These are phyloP conservation scores for Metrosideros polymorpha DNA, from an alignment of 441 rosid genomes.

Conservation along the genomic window DNA sequence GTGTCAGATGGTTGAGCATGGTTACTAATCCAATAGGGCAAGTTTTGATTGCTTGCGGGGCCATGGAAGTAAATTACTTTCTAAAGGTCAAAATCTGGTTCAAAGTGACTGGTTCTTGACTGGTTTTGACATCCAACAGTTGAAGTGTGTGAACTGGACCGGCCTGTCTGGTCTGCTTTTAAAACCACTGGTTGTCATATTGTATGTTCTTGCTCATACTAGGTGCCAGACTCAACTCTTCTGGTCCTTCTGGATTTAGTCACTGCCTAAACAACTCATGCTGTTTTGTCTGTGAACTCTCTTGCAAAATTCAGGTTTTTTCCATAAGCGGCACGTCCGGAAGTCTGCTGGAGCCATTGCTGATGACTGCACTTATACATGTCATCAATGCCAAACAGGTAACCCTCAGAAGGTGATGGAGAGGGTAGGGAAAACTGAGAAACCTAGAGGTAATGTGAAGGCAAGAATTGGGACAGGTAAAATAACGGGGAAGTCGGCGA, in stretches of 20 bases:
- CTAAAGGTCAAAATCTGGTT: neutral
- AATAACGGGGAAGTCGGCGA: conserved; percentile 18
- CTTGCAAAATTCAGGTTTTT: conserved; percentile 50
- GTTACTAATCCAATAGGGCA: neutral
- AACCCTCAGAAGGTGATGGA: neutral
- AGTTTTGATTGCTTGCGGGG: neutral
- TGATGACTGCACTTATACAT: conserved; percentile 37
- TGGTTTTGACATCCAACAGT: neutral
- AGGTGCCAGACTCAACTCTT: neutral
- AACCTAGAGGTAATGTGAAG: neutral
- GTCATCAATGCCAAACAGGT: conserved; percentile 54
- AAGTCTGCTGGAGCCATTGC: conserved; percentile 39
- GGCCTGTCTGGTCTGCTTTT: neutral
- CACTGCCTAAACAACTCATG: neutral
- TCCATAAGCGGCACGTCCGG: conserved; percentile 74
- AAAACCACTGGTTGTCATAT: neutral
- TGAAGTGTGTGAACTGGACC: neutral
- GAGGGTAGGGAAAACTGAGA: conserved; percentile 19
- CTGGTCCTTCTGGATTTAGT: neutral
- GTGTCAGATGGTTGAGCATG: neutral
- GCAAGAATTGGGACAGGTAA: conserved; percentile 22
- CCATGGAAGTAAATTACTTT: neutral
- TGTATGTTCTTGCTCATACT: neutral
- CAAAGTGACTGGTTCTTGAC: neutral
- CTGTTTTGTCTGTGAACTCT: neutral